A percentile compares a stretch with the other conserved stretches of the same genome.
Evolutionary conservation across 2,329 filamentous ascomycete species (phyloP).

Genomic region (Tolypocladium ovalisporum): DNA sequence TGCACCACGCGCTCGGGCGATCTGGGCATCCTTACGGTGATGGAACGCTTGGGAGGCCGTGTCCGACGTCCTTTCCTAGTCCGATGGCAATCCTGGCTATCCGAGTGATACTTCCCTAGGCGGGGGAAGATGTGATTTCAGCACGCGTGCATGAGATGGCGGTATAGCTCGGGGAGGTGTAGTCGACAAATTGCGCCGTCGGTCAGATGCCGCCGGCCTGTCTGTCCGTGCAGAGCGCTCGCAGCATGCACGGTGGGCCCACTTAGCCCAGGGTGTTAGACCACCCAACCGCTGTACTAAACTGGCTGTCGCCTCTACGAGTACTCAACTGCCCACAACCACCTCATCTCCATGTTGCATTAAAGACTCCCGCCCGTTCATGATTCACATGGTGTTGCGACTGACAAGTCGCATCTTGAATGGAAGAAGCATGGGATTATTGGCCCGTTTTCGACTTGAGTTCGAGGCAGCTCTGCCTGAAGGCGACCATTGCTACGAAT

Average conservation of each 20-base stretch:
- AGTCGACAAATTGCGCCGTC: neutral
- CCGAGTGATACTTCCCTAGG: neutral
- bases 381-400: no score
- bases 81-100: neutral
- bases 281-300: neutral
- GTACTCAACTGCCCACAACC: no score
- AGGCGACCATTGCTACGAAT: no score
- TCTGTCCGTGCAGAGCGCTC: neutral
- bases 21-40: neutral
- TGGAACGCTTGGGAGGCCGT: neutral
- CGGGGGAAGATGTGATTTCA: neutral
- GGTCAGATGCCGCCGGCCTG: neutral
- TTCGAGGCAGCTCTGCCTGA: no score
- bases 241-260: neutral
- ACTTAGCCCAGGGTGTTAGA: neutral
- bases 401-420: no score
- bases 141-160: neutral
- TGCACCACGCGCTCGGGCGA: neutral
- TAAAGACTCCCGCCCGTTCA: no score
- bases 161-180: neutral
- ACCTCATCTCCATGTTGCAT: no score
- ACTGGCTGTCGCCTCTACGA: neutral
- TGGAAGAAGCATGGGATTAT: no score
- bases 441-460: no score
- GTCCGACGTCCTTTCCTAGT: neutral